A percentile compares a stretch with the other conserved stretches of the same genome.
These are phyloP conservation scores for Pythium aphanidermatum DNA, from an alignment of 352 stramenopile genomes.

Conservation along the genomic window DNA sequence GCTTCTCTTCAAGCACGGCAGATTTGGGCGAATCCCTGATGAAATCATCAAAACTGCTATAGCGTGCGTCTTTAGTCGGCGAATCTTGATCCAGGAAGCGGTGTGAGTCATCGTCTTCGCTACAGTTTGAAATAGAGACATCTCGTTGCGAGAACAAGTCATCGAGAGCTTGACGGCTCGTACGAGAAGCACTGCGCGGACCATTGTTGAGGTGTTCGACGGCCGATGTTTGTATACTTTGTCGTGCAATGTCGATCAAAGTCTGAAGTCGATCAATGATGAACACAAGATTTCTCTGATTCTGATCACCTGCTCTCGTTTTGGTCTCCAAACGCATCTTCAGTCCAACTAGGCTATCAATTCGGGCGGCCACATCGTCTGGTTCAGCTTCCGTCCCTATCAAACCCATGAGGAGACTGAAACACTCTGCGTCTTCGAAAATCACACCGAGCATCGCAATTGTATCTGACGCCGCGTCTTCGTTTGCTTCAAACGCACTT, in stretches of 20 bases:
- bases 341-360: slow-evolving; percentile 1
- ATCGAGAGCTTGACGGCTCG: not conserved
- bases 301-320: slow-evolving; percentile 3
- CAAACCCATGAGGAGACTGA: slow-evolving; percentile 11
- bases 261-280: slow-evolving; percentile 8
- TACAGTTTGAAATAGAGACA: no score
- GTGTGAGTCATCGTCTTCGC: slow-evolving; percentile 13
- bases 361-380: slow-evolving; percentile 4
- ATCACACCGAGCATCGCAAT: slow-evolving; percentile 35
- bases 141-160: no score
- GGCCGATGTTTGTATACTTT: not conserved
- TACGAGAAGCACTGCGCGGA: no score
- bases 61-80: slow-evolving; percentile 7
- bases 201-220: no score
- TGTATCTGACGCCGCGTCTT: slow-evolving; percentile 25
- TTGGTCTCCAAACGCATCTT: slow-evolving; percentile 12
- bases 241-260: not conserved
- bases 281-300: slow-evolving; percentile 2
- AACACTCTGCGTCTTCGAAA: slow-evolving; percentile 22
- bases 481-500: slow-evolving; percentile 19
- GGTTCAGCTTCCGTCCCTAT: no score
- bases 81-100: slow-evolving; percentile 18
- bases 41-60: no score
- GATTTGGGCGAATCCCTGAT: no score
- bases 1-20: no score